Conservation (phyloP, 2,329 filamentous ascomycete species). For the Cladorrhinum sp. region DNA sequence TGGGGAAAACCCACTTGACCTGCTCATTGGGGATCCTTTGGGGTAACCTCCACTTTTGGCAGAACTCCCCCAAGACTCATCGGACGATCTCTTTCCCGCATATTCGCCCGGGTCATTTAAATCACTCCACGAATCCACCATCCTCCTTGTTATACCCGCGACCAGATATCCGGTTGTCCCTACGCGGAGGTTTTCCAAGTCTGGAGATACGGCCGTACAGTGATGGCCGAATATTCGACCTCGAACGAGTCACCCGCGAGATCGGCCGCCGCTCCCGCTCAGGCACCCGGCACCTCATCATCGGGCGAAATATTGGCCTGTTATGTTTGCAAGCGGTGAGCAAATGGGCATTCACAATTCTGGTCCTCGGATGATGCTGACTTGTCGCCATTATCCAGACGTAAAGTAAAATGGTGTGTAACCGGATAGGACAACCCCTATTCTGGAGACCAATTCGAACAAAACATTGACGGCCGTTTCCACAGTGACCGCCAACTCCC, state of each 20-base stretch:
- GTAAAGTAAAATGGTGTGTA: slow-evolving; percentile 29
- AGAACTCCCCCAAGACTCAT: background rate
- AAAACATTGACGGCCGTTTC: background rate
- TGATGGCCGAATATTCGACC: background rate
- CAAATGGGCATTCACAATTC: background rate
- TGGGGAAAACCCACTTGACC: too few relatives aligned
- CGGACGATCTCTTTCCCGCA: background rate
- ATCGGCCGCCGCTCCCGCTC: background rate
- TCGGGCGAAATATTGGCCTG: slow-evolving; percentile 12
- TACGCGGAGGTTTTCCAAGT: background rate
- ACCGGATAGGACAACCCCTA: background rate
- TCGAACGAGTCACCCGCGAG: background rate
- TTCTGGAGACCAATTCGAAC: background rate
- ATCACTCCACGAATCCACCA: background rate
- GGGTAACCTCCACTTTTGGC: background rate
- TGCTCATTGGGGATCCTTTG: too few relatives aligned
- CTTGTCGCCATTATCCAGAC: slow-evolving; percentile 10
- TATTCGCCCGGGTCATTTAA: background rate
- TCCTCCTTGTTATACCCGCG: background rate
- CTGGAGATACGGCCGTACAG: too few relatives aligned
- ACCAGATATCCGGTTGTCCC: background rate
- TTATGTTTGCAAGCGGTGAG: slow-evolving; percentile 20
- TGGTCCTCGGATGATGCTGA: background rate
- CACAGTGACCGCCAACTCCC: slow-evolving; percentile 26
- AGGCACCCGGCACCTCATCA: background rate